These are phyloP conservation scores for Oryza brachyantha DNA, from an alignment of 176 grass and related monocot genomes.

Conservation along the genomic window DNA sequence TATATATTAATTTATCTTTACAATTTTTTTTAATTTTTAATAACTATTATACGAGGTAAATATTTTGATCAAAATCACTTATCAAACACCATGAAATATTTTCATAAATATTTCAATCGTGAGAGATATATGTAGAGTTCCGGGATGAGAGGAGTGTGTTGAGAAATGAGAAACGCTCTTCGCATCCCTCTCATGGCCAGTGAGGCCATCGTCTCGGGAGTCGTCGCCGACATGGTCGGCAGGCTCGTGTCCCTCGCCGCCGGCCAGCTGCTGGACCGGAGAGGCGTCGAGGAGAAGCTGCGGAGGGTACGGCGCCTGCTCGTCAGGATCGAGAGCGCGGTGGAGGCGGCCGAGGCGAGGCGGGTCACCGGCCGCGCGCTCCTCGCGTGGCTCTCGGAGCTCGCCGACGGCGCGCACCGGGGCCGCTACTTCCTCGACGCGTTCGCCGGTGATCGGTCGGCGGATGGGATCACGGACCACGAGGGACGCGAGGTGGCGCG, in stretches of 20 bases:
- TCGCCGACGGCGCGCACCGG: neutral
- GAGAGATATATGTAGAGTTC: too few relatives aligned
- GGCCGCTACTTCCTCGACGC: slow-evolving; percentile 25
- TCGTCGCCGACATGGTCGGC: slow-evolving; percentile 6
- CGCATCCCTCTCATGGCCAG: neutral
- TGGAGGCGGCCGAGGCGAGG: neutral
- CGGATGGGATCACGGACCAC: too few relatives aligned
- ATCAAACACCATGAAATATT: too few relatives aligned
- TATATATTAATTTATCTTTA: too few relatives aligned
- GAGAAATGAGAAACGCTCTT: neutral
- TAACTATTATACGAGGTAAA: too few relatives aligned
- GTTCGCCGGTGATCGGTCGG: too few relatives aligned
- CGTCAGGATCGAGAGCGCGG: slow-evolving; percentile 10
- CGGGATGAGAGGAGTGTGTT: too few relatives aligned
- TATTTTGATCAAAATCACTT: too few relatives aligned
- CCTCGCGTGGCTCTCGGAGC: slow-evolving; percentile 25
- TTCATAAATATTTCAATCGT: too few relatives aligned
- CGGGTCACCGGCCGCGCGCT: slow-evolving; percentile 20
- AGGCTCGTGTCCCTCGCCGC: slow-evolving; percentile 14
- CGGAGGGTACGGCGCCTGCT: neutral
- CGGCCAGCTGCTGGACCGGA: neutral
- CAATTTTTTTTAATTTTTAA: too few relatives aligned
- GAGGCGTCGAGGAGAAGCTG: slow-evolving; percentile 6
- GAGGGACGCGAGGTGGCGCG: neutral
- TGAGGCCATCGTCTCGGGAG: slow-evolving; percentile 11